Conservation (phyloP, 768 basidiomycete genomes). For the Pleurotus citrinopileatus region DNA sequence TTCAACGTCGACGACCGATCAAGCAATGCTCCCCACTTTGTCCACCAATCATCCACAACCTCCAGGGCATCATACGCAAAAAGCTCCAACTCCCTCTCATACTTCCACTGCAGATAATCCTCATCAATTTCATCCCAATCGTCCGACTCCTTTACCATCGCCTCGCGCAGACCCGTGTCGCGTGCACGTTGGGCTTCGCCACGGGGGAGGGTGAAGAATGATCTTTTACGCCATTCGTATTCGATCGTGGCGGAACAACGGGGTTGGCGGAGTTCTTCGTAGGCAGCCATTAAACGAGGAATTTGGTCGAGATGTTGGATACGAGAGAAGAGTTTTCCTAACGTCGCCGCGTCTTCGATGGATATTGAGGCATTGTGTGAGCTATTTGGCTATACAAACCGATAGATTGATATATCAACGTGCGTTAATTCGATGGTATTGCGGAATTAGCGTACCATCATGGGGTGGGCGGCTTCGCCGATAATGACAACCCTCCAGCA, state of each 20-base stretch:
- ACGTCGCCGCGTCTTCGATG: conserved; percentile 61
- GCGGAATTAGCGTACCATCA: conserved; percentile 47
- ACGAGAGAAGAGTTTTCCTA: conserved; percentile 57
- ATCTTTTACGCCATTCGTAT: conserved; percentile 44
- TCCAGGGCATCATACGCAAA: conserved; percentile 53
- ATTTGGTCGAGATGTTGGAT: conserved; percentile 46
- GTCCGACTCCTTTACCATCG: conserved; percentile 22
- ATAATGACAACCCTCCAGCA: conserved; percentile 45
- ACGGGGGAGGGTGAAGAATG: conserved; percentile 39
- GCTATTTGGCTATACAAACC: conserved; percentile 43
- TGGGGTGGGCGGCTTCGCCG: conserved; percentile 62
- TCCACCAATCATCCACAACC: conserved; percentile 64
- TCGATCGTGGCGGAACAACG: conserved; percentile 45
- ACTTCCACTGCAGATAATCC: conserved; percentile 39
- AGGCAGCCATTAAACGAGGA: conserved; percentile 46
- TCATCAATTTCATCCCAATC: conserved; percentile 45
- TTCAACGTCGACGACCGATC: conserved; percentile 9
- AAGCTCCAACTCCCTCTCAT: conserved; percentile 50
- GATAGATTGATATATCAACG: too few relatives aligned
- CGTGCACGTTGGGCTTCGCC: conserved; percentile 44
- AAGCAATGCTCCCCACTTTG: conserved; percentile 38
- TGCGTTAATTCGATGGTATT: too few relatives aligned
- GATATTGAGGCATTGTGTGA: conserved; percentile 49
- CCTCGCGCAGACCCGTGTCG: conserved; percentile 37
- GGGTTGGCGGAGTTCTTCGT: conserved; percentile 55